These are phyloP conservation scores for Acmispon strigosus DNA, from an alignment of 306 rosid genomes.

Conservation along the genomic window DNA sequence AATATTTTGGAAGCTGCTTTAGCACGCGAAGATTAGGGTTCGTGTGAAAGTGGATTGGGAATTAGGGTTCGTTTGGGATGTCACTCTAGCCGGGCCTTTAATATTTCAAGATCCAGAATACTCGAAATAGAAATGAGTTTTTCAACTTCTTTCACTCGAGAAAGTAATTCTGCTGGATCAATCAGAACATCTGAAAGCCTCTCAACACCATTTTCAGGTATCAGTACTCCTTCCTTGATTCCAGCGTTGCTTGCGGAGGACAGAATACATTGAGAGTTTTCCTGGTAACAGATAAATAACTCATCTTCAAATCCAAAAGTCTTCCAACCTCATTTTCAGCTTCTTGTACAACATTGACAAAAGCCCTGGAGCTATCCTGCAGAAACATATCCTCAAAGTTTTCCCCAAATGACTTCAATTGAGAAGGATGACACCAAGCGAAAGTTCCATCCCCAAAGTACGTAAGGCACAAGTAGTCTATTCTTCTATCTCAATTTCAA, in stretches of 20 bases:
- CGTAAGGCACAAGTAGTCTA: conserved; percentile 53
- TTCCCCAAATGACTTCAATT: conserved; percentile 56
- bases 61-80: too few species aligned
- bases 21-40: too few species aligned
- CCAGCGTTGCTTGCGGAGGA: conserved; percentile 46
- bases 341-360: conserved; percentile 51
- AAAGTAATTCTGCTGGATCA: conserved; percentile 43
- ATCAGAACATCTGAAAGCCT: conserved; percentile 24
- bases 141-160: conserved; percentile 42
- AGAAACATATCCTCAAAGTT: conserved; percentile 47
- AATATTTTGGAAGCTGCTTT: too few species aligned
- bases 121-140: conserved; percentile 1
- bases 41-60: too few species aligned
- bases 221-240: conserved; percentile 48
- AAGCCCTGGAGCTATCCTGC: conserved; percentile 52
- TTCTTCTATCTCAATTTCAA: conserved; percentile 40
- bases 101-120: conserved; percentile 40
- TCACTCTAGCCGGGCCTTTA: conserved; percentile 43
- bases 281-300: conserved; percentile 17
- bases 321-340: conserved; percentile 58
- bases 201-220: conserved; percentile 44
- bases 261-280: conserved; percentile 15
- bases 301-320: conserved; percentile 42
- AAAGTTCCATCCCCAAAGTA: conserved; percentile 75
- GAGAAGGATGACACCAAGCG: conserved; percentile 77